phyloP scores from a whole-genome alignment of 2,329 filamentous ascomycete genomes.

The Chaetomiaceae sp. region DNA sequence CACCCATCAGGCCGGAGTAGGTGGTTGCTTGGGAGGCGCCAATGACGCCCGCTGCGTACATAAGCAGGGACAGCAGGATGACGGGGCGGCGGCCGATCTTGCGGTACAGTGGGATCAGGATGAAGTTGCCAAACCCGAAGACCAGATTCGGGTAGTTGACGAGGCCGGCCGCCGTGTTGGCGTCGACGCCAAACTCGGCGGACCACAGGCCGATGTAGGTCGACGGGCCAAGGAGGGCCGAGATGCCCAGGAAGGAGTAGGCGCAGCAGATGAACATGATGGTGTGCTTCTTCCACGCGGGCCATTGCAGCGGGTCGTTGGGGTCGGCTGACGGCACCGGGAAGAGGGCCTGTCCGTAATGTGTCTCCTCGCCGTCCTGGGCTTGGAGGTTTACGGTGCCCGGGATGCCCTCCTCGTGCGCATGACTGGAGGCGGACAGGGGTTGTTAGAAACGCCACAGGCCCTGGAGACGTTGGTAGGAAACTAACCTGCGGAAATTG shows the following conservation, averaged over 20 bases:
- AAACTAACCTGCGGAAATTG: neutral
- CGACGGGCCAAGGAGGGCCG: conserved; percentile 50
- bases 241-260: conserved; percentile 57
- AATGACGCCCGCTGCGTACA: conserved; percentile 38
- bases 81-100: conserved; percentile 41
- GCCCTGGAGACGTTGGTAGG: neutral
- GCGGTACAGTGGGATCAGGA: conserved; percentile 54
- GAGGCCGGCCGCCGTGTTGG: conserved; percentile 48
- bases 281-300: conserved; percentile 49
- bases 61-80: conserved; percentile 38
- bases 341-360: conserved; percentile 53
- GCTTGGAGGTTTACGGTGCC: conserved; percentile 50
- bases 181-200: conserved; percentile 46
- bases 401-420: conserved; percentile 51
- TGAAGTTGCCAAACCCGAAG: conserved; percentile 51
- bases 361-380: conserved; percentile 40
- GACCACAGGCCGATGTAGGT: conserved; percentile 54
- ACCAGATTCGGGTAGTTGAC: conserved; percentile 57
- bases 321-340: conserved; percentile 55
- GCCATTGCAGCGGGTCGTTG: conserved; percentile 55
- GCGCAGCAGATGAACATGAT: conserved; percentile 50
- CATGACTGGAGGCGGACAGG: conserved; percentile 40
- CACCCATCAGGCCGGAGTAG: conserved; percentile 36
- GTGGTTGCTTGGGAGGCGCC: conserved; percentile 34
- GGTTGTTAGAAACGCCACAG: neutral